Evolutionary conservation across 164 flowering plant species (phyloP), one percentile per base, ranked within the genome.

Genomic region (Magnolia kwangsiensis): DNA sequence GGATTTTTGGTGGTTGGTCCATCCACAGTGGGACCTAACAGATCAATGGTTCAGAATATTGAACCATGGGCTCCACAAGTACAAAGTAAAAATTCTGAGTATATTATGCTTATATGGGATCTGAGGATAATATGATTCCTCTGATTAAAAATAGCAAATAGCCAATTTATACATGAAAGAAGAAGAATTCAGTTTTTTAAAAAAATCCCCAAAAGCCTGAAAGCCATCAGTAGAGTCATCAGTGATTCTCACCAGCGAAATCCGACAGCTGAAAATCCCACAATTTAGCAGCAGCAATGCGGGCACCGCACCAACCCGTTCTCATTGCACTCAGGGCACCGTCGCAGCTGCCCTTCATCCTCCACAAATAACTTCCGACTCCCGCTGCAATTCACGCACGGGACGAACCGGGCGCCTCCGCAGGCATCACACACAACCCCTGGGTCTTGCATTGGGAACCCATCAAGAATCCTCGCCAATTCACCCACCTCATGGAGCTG

Each of bases 241-340:
- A 63, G 63, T 74, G 67, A 50, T 78, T 63, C 73, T 70, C 67
- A 67, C 68, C 58, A 58, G 49, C 75, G 27, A 18, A 18, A 18
- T 18, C 45, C 45, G 45, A 37, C 45, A 37, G 45, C 45, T 19
- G 50, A 73, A 18, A 72, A 29, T 59, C 5, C 67, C 51, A 24
- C 31, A 0, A 24, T 45, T 87, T 85, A 90, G 50, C 81, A 77
- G 81, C 89, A 88, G 78, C 99, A 96, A 69, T 75, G 50, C 1
- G 94, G 91, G 84, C 99, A 96, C 19, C 98, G 78, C 8, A 92
- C 78, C 81, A 96, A 82, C 4, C 99, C 99, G 74, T 96, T 96
- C 85, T 96, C 99, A 76, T 96, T 96, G 80, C 99, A 96, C 1
- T 82, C 81, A 0, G 78, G 77, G 80, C 99, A 96, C 63, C 91